Conservation (phyloP, 176 grass and related monocot genomes). For the Aegilops tauschii region DNA sequence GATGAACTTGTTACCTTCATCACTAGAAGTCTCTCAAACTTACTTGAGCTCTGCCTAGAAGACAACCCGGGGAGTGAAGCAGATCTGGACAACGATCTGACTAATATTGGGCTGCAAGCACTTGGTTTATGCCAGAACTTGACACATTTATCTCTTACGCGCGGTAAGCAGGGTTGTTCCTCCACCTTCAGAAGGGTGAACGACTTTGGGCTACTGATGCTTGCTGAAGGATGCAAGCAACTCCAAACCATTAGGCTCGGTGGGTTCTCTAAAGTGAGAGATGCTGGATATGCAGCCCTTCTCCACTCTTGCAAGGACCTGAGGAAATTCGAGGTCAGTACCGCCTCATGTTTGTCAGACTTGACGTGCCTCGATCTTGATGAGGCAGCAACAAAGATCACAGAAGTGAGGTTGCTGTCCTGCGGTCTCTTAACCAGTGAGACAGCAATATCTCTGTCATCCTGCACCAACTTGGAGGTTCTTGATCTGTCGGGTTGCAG, state of each 20-base stretch:
- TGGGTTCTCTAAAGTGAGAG: slow-evolving; percentile 88
- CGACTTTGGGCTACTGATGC: slow-evolving; percentile 84
- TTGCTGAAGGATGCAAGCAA: slow-evolving; percentile 82
- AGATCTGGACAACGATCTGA: slow-evolving; percentile 61
- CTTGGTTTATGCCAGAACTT: slow-evolving; percentile 78
- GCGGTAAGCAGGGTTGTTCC: slow-evolving; percentile 42
- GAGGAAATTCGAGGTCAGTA: slow-evolving; percentile 75
- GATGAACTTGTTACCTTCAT: slow-evolving; percentile 70
- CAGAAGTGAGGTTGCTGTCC: slow-evolving; percentile 78
- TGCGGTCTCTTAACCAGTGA: slow-evolving; percentile 85
- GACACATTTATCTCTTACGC: slow-evolving; percentile 66
- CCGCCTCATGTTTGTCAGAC: slow-evolving; percentile 75
- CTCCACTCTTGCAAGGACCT: slow-evolving; percentile 81
- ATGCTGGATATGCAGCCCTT: slow-evolving; percentile 87
- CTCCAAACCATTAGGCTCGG: slow-evolving; percentile 83
- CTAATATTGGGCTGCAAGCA: slow-evolving; percentile 74
- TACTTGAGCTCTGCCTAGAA: slow-evolving; percentile 85
- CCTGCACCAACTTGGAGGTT: slow-evolving; percentile 71
- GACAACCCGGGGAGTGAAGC: slow-evolving; percentile 57
- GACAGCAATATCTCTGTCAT: slow-evolving; percentile 70
- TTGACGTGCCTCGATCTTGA: slow-evolving; percentile 83
- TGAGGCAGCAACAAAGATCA: slow-evolving; percentile 56
- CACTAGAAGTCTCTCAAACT: slow-evolving; percentile 50
- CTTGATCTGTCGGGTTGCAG: slow-evolving; percentile 83
- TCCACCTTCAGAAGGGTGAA: slow-evolving; percentile 79